phyloP scores from a whole-genome alignment of 2,329 filamentous ascomycete species.

The Ploettnerulaceae sp. region DNA sequence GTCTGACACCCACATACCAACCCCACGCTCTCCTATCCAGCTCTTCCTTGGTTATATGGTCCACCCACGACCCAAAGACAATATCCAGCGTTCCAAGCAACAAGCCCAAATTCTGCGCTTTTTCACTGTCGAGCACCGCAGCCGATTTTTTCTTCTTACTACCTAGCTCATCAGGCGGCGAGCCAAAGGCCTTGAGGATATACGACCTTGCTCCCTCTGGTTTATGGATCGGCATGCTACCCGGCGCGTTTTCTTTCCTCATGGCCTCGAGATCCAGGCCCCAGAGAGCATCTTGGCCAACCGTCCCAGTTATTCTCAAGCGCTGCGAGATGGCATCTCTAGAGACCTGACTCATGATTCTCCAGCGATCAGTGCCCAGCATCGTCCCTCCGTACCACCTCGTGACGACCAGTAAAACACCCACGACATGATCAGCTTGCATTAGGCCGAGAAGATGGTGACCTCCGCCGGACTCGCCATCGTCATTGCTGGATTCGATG shows the following conservation, averaged over 20 bases:
- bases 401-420: slow-evolving; percentile 54
- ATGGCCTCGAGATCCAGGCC: slow-evolving; percentile 52
- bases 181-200: slow-evolving; percentile 54
- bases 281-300: slow-evolving; percentile 55
- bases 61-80: slow-evolving; percentile 69
- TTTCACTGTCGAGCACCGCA: slow-evolving; percentile 52
- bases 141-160: slow-evolving; percentile 48
- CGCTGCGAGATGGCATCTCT: slow-evolving; percentile 51
- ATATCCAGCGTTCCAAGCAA: slow-evolving; percentile 68
- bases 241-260: slow-evolving; percentile 21
- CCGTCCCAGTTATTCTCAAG: slow-evolving; percentile 38
- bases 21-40: slow-evolving; percentile 72
- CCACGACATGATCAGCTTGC: slow-evolving; percentile 45
- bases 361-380: slow-evolving; percentile 58
- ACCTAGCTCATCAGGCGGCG: slow-evolving; percentile 28
- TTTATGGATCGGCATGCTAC: slow-evolving; percentile 62
- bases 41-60: slow-evolving; percentile 57
- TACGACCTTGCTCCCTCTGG: slow-evolving; percentile 64
- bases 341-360: slow-evolving; percentile 55
- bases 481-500: slow-evolving; percentile 40
- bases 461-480: slow-evolving; percentile 57
- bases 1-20: slow-evolving; percentile 75
- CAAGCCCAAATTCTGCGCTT: slow-evolving; percentile 62
- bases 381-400: slow-evolving; percentile 60
- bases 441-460: slow-evolving; percentile 51